phyloP scores from a whole-genome alignment of 331 rosid species.

The Pyracantha coccinea region DNA sequence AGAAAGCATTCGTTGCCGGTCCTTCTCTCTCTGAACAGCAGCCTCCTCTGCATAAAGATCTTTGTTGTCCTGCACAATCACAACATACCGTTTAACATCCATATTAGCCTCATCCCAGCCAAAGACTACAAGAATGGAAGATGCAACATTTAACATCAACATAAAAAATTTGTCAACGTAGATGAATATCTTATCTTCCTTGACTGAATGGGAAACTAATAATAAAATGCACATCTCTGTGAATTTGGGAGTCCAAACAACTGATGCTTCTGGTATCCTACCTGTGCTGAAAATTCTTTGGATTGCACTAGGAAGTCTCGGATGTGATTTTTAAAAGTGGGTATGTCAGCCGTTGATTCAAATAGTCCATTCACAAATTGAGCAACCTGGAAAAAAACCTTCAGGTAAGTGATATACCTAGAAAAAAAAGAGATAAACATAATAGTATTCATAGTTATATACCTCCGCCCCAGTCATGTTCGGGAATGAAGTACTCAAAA shows the following conservation, averaged over 20 bases:
- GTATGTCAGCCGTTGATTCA: slow-evolving; percentile 64
- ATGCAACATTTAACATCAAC: background rate
- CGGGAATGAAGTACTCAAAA: slow-evolving; percentile 79
- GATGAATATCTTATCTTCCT: background rate
- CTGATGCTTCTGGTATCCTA: slow-evolving; percentile 9
- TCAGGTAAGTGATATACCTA: slow-evolving; percentile 10
- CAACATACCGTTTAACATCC: background rate
- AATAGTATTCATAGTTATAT: background rate
- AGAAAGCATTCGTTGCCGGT: slow-evolving; percentile 89
- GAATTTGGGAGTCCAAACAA: background rate
- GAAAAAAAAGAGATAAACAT: background rate
- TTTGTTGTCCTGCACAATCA: slow-evolving; percentile 73
- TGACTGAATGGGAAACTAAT: background rate
- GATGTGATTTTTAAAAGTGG: slow-evolving; percentile 70
- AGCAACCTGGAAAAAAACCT: slow-evolving; percentile 48
- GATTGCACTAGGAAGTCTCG: slow-evolving; percentile 94
- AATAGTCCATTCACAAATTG: slow-evolving; percentile 90
- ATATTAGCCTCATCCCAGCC: background rate
- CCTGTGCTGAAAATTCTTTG: slow-evolving; percentile 99
- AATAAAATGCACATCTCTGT: background rate
- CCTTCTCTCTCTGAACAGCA: slow-evolving; percentile 91
- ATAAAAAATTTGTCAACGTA: background rate
- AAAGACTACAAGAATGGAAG: background rate
- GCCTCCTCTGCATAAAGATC: slow-evolving; percentile 99
- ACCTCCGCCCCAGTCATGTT: slow-evolving; percentile 89